Base-by-base conservation (phyloP, 805 yeast species). In the Metschnikowia hibisci region DNA sequence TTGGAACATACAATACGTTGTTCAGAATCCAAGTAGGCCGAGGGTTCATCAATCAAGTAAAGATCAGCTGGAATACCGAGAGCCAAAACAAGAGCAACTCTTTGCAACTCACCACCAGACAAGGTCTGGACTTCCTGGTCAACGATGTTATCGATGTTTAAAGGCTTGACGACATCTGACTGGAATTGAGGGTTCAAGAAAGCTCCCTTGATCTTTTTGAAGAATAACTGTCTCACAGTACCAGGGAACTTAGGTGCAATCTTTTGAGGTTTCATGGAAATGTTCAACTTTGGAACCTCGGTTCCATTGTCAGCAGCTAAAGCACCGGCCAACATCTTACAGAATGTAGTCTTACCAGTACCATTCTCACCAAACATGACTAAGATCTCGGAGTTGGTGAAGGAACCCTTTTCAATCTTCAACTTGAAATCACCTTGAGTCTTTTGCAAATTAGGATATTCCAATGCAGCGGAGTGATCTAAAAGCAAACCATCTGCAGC, bases 351-450 rank as follows among this genome's bases (percentile, higher is more conserved):
- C 74, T 93, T 93, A 75, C 99, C 99, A 14, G 99, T 93, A 74
- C 99, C 99, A 67, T 93, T 93, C 73, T 93, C 99, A 64, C 99
- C 99, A 96, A 93, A 91, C 96, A 93, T 87, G 45, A 93, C 99
- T 59, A 93, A 77, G 57, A 93, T 93, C 74, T 93, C 99, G 33
- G 96, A 87, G 66, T 93, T 95, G 44, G 95, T 83, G 71, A 91
- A 93, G 46, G 84, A 90, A 71, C 99, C 99, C 34, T 78, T 61
- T 60, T 87, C 84, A 47, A 93, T 84, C 45, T 69, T 73, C 64
- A 93, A 76, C 61, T 80, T 81, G 85, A 93, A 93, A 67, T 90
- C 97, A 62, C 99, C 99, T 74, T 90, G 91, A 34, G 97, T 89
- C 77, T 88, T 90, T 44, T 66, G 61, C 95, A 93, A 84, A 25